Conservation (phyloP, 2,329 filamentous ascomycete species). For the Raffaelea ambrosiae region DNA sequence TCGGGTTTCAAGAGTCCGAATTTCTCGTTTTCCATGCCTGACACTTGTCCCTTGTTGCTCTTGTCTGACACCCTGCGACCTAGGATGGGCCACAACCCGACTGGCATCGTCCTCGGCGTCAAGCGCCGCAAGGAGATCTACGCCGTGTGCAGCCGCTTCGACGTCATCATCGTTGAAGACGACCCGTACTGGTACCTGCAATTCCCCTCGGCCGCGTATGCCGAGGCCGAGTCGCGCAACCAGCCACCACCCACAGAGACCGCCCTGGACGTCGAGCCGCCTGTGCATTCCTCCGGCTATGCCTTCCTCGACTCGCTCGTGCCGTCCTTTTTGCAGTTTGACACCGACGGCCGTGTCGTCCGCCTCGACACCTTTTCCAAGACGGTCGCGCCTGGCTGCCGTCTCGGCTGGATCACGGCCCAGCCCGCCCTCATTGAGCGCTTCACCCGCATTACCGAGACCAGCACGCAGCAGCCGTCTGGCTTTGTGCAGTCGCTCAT, state of each 20-base stretch:
- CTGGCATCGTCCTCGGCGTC: slow-evolving; percentile 64
- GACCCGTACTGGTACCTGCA: slow-evolving; percentile 96
- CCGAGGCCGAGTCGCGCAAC: slow-evolving; percentile 39
- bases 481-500: slow-evolving; percentile 85
- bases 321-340: slow-evolving; percentile 73
- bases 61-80: slow-evolving; percentile 23
- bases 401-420: slow-evolving; percentile 83
- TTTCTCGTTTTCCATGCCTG: not conserved
- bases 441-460: slow-evolving; percentile 60
- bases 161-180: slow-evolving; percentile 87
- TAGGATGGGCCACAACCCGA: slow-evolving; percentile 86
- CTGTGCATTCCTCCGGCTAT: slow-evolving; percentile 49
- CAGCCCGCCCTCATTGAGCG: slow-evolving; percentile 72
- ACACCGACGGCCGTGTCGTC: slow-evolving; percentile 78
- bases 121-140: slow-evolving; percentile 73
- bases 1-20: too few relatives aligned
- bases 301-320: slow-evolving; percentile 74
- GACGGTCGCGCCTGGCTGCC: slow-evolving; percentile 80
- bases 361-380: slow-evolving; percentile 93
- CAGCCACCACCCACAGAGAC: slow-evolving; percentile 7
- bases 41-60: not conserved
- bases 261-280: slow-evolving; percentile 17
- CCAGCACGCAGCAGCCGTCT: slow-evolving; percentile 72
- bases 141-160: slow-evolving; percentile 69
- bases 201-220: slow-evolving; percentile 59